phyloP scores from a whole-genome alignment of 73 alveolate species.

The Paramecium bursaria region DNA sequence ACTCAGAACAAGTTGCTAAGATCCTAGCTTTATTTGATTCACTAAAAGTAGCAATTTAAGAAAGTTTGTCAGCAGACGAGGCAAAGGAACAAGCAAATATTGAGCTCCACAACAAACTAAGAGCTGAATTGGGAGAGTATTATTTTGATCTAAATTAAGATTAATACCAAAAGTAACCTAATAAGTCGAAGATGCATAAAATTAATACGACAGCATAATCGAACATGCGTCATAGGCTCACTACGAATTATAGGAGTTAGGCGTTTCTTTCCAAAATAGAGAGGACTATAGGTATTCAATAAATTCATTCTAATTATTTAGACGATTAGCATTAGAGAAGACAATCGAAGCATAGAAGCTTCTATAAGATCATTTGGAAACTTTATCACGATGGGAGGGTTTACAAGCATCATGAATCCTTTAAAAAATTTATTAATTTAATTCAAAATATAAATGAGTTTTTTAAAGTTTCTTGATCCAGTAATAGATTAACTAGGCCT shows the following conservation, averaged over 20 bases:
- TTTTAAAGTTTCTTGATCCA: conserved; percentile 26
- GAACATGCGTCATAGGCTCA: neutral
- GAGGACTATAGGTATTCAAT: conserved; percentile 33
- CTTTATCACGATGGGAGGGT: conserved; percentile 50
- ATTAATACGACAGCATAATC: neutral
- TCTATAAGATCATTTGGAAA: conserved; percentile 22
- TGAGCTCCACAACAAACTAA: conserved; percentile 4
- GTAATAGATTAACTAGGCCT: conserved; percentile 7
- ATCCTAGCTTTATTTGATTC: conserved; percentile 14
- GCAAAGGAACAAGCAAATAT: conserved; percentile 55
- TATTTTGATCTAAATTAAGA: neutral
- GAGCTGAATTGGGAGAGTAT: conserved; percentile 34
- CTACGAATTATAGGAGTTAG: conserved; percentile 1
- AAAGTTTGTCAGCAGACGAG: conserved; percentile 46
- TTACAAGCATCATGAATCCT: neutral
- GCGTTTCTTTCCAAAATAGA: conserved; percentile 28
- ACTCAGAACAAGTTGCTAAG: conserved; percentile 12
- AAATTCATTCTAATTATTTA: neutral
- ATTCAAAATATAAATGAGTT: neutral
- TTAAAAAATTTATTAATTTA: conserved; percentile 13
- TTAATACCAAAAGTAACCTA: neutral
- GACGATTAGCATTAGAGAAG: conserved; percentile 12
- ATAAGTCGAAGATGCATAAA: neutral
- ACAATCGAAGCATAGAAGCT: conserved; percentile 40
- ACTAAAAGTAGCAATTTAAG: neutral